Conservation (phyloP, 768 basidiomycete species). For the Lentinula aciculospora region DNA sequence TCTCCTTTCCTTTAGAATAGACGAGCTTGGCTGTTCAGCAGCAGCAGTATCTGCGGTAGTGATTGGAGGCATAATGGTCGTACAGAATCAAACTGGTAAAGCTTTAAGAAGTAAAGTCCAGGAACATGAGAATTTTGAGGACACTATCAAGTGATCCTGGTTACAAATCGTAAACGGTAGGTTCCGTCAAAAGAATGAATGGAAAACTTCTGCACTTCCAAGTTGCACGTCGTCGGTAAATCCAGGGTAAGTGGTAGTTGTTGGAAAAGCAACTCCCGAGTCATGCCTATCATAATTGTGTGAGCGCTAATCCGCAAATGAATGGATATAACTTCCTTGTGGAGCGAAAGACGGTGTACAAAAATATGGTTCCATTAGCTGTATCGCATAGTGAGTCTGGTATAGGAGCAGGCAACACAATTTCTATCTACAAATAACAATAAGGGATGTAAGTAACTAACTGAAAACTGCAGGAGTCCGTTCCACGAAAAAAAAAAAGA, state of each 20-base stretch:
- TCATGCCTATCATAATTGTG: neutral
- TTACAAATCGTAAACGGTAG: neutral
- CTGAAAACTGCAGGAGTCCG: neutral
- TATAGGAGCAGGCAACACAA: neutral
- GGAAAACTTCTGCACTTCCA: neutral
- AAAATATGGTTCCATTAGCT: too few relatives aligned
- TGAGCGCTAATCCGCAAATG: neutral
- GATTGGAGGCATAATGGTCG: slow-evolving; percentile 41
- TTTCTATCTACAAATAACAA: neutral
- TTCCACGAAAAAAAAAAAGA: neutral
- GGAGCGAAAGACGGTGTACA: too few relatives aligned
- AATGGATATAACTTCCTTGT: too few relatives aligned
- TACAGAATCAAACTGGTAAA: neutral
- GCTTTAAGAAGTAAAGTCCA: slow-evolving; percentile 9
- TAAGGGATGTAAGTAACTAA: neutral
- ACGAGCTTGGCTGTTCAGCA: slow-evolving; percentile 13
- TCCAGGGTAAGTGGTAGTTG: too few relatives aligned
- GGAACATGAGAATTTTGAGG: slow-evolving; percentile 16
- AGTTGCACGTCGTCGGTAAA: neutral
- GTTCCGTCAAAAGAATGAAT: neutral
- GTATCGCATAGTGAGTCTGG: neutral
- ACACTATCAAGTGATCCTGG: neutral
- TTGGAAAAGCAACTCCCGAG: neutral
- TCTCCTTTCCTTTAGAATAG: slow-evolving; percentile 70
- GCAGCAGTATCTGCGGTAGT: slow-evolving; percentile 27